These are phyloP conservation scores for Cryptococcus amylolentus DNA, from an alignment of 1,284 basidiomycete genomes.

Conservation along the genomic window DNA sequence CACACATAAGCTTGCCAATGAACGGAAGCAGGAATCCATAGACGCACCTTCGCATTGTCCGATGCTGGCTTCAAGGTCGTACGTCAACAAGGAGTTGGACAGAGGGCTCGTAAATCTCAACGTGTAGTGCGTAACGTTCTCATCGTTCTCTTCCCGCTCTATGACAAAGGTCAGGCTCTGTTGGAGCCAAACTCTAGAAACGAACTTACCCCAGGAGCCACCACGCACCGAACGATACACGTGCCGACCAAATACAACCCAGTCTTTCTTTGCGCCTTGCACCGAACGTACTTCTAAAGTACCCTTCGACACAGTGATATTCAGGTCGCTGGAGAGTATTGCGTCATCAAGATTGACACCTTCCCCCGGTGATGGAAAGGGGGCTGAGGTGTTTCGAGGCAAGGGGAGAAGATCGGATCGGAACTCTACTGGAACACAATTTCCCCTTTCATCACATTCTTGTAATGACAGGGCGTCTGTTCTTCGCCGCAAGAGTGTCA, in stretches of 20 bases:
- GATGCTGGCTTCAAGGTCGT: slow-evolving; percentile 2
- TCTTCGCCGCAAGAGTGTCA: slow-evolving; percentile 19
- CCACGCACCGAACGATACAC: too few species aligned
- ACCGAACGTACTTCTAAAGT: too few species aligned
- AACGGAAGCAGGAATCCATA: not conserved
- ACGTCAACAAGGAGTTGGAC: slow-evolving; percentile 10
- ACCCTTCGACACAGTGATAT: not conserved
- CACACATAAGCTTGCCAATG: not conserved
- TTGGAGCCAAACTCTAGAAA: too few species aligned
- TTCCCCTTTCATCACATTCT: slow-evolving; percentile 2
- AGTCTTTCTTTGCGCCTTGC: too few species aligned
- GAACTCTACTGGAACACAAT: slow-evolving; percentile 3
- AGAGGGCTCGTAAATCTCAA: slow-evolving; percentile 4
- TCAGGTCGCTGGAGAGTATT: slow-evolving; percentile 16
- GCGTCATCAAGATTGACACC: slow-evolving; percentile 30
- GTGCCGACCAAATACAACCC: too few species aligned
- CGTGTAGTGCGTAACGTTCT: not conserved
- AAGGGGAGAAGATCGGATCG: slow-evolving; percentile 10
- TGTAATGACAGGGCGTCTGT: not conserved
- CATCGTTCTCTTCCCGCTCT: not conserved
- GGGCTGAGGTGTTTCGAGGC: slow-evolving; percentile 9
- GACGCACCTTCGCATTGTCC: slow-evolving; percentile 16
- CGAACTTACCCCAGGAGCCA: slow-evolving; percentile 7
- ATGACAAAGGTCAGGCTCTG: not conserved
- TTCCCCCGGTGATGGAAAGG: slow-evolving; percentile 42